Base-by-base conservation (phyloP, 495 filamentous ascomycete genomes). In the Aspergillus sclerotioniger region DNA sequence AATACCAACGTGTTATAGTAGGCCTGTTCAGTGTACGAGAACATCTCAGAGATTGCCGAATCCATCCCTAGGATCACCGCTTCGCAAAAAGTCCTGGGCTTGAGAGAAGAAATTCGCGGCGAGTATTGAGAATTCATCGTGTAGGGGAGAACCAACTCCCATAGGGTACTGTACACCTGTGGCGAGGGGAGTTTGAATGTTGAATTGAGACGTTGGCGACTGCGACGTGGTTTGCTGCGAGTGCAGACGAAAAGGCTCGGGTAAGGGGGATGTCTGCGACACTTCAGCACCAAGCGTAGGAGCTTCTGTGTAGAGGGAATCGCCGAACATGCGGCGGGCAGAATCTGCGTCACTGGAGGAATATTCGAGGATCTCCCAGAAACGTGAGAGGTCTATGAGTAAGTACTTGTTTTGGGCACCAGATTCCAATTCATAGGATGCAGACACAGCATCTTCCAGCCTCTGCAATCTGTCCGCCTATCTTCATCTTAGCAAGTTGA, bases 301-400 rank as follows among this genome's bases (percentile, higher is more conserved):
- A 0, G 65, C 59, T 6, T 68, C 67, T 0, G 60, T 57, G 41
- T 72, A 74, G 2, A 80, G 51, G 0, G 74, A 75, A 19, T 73
- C 62, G 4, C 76, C 77, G 33, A 80, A 80, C 9, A 79, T 63
- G 15, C 71, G 68, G 6, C 70, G 59, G 31, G 72, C 71, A 19
- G 73, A 76, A 41, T 73, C 67, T 0, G 67, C 58, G 21, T 78
- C 74, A 54, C 73, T 77, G 8, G 76, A 77, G 10, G 76, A 74
- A 51, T 79, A 80, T 64, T 80, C 77, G 0, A 80, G 66, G 29
- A 80, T 74, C 54, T 80, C 76, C 71, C 76, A 80, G 62, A 80
- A 80, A 31, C 71, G 72, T 1, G 76, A 78, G 0, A 80, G 69
- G 43, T 80, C 77, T 16, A 80, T 79, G 0, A 79, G 59, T 13